phyloP scores from a whole-genome alignment of 306 rosid species.

The Vigna radiata region DNA sequence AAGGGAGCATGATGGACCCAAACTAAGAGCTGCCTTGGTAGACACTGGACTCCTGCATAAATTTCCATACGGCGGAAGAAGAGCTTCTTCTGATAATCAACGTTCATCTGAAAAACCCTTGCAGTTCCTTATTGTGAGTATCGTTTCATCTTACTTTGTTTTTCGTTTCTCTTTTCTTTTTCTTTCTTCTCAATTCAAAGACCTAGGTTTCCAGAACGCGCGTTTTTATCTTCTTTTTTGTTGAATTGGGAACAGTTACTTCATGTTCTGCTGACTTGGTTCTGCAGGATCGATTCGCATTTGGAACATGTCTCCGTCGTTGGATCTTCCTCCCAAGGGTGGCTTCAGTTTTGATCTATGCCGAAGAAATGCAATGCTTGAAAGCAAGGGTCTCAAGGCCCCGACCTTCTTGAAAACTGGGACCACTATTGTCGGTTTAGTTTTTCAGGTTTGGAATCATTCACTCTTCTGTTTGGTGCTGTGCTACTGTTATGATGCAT shows the following conservation, averaged over 20 bases:
- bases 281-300: slow-evolving; percentile 47
- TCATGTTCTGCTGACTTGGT: background rate
- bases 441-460: slow-evolving; percentile 64
- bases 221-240: background rate
- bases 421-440: slow-evolving; percentile 87
- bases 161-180: background rate
- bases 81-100: background rate
- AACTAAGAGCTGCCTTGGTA: background rate
- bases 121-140: background rate
- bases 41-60: background rate
- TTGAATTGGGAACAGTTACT: background rate
- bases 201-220: background rate
- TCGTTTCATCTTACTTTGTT: background rate
- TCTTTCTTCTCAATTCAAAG: background rate
- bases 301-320: slow-evolving; percentile 58
- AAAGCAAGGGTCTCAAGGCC: slow-evolving; percentile 65
- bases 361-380: slow-evolving; percentile 87
- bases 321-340: slow-evolving; percentile 83
- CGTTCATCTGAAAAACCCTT: background rate
- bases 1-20: background rate
- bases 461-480: background rate
- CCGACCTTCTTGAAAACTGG: slow-evolving; percentile 85
- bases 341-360: slow-evolving; percentile 92
- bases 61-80: background rate
- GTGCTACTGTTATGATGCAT: background rate